Percentiles rank a stretch among this genome's conserved stretches.
These are phyloP conservation scores for Tylopilus orsonianus DNA, from an alignment of 1,284 basidiomycete species.

Conservation along the genomic window DNA sequence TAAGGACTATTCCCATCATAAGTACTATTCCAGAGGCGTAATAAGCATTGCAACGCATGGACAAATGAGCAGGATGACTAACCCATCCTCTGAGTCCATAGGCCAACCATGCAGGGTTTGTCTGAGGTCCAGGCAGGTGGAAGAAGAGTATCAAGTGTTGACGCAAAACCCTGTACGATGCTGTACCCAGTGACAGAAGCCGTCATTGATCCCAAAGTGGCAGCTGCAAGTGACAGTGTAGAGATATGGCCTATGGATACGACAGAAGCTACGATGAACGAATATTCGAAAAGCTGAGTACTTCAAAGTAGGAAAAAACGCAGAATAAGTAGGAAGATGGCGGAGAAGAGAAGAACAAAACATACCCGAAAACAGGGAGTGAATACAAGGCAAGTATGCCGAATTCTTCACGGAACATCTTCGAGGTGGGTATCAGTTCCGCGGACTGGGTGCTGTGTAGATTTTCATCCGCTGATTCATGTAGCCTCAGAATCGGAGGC, in stretches of 20 bases:
- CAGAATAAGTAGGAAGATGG: conserved; percentile 1
- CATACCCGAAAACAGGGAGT: conserved; percentile 65
- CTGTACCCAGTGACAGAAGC: conserved; percentile 71
- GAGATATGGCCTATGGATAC: conserved; percentile 85
- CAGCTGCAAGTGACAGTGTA: conserved; percentile 79
- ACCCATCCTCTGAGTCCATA: conserved; percentile 91
- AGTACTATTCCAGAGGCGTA: conserved; percentile 48
- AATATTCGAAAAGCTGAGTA: conserved; percentile 75
- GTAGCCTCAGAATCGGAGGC: conserved; percentile 12
- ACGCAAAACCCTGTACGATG: conserved; percentile 81
- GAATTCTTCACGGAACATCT: conserved; percentile 58
- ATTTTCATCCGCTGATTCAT: conserved; percentile 12
- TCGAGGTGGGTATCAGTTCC: conserved; percentile 43
- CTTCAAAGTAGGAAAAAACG: conserved; percentile 36
- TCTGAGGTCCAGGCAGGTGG: conserved; percentile 90
- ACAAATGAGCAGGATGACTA: conserved; percentile 21
- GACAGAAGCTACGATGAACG: conserved; percentile 71
- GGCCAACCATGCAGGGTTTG: conserved; percentile 81
- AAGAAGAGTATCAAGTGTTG: conserved; percentile 86
- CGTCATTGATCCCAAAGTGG: conserved; percentile 85
- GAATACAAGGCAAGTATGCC: conserved; percentile 63
- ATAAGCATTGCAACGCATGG: conserved; percentile 7
- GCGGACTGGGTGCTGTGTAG: conserved; percentile 10
- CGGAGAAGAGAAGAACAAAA: conserved; percentile 22
- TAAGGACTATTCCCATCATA: conserved; percentile 57